Percentiles rank a stretch among this genome's conserved stretches.
These are phyloP conservation scores for Pichia sp. DNA, from an alignment of 1,139 yeast species.

Conservation along the genomic window DNA sequence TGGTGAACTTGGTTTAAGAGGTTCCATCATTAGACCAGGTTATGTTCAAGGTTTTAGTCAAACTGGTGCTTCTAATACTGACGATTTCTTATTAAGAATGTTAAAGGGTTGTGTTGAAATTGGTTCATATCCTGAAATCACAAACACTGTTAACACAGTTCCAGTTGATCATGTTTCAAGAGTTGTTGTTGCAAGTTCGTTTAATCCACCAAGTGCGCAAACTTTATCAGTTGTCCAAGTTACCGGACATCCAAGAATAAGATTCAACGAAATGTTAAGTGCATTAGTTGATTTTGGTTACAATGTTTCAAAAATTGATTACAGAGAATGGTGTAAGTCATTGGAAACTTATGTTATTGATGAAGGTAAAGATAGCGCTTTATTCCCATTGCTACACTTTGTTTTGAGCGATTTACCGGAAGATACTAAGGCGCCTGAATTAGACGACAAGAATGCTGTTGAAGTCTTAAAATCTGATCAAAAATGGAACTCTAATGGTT, in stretches of 20 bases:
- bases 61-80: conserved; percentile 89
- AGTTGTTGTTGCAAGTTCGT: conserved; percentile 75
- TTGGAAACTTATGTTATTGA: conserved; percentile 74
- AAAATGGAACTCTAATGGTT: conserved; percentile 41
- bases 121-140: conserved; percentile 77
- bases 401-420: conserved; percentile 89
- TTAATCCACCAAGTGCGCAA: conserved; percentile 54
- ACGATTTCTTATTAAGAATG: conserved; percentile 90
- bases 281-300: conserved; percentile 68
- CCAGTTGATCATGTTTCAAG: conserved; percentile 98
- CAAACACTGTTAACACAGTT: conserved; percentile 88
- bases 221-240: conserved; percentile 77
- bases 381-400: conserved; percentile 89
- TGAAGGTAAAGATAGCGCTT: conserved; percentile 65
- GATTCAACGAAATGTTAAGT: conserved; percentile 68
- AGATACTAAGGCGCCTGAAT: conserved; percentile 89
- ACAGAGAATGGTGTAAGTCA: conserved; percentile 69
- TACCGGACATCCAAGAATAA: conserved; percentile 92
- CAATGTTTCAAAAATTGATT: conserved; percentile 52
- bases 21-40: conserved; percentile 91
- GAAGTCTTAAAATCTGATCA: conserved; percentile 55
- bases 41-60: conserved; percentile 82
- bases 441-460: conserved; percentile 78
- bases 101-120: conserved; percentile 89
- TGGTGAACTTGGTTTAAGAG: conserved; percentile 78